These are phyloP conservation scores for Amanita subjunquillea DNA, from an alignment of 768 basidiomycete genomes.

Conservation along the genomic window DNA sequence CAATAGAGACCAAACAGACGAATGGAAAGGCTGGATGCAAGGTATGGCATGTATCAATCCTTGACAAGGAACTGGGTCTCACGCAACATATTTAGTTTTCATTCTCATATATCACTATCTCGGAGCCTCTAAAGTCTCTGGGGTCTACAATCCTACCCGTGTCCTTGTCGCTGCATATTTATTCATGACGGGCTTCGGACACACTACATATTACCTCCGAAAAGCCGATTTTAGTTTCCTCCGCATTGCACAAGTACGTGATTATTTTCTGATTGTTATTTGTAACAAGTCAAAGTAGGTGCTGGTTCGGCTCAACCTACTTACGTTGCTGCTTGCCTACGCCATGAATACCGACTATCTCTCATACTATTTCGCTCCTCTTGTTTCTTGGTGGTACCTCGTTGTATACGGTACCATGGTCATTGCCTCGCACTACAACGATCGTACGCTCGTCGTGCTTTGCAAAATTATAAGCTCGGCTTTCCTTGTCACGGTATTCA, in stretches of 20 bases:
- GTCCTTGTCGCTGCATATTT: slow-evolving; percentile 83
- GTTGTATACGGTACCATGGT: slow-evolving; percentile 77
- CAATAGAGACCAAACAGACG: slow-evolving; percentile 89
- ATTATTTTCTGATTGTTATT: not conserved
- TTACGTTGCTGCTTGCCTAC: slow-evolving; percentile 77
- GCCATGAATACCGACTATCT: slow-evolving; percentile 90
- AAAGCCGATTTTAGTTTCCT: slow-evolving; percentile 80
- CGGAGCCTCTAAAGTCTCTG: slow-evolving; percentile 81
- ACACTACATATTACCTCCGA: slow-evolving; percentile 80
- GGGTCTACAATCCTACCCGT: slow-evolving; percentile 89
- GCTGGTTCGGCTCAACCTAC: slow-evolving; percentile 73
- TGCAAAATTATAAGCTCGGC: slow-evolving; percentile 64
- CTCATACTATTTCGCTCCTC: slow-evolving; percentile 83
- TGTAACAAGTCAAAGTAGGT: slow-evolving; percentile 29
- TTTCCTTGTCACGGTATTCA: slow-evolving; percentile 50
- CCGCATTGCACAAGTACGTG: slow-evolving; percentile 61
- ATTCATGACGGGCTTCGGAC: slow-evolving; percentile 92
- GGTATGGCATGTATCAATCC: slow-evolving; percentile 32
- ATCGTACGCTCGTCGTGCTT: slow-evolving; percentile 53
- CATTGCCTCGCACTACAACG: slow-evolving; percentile 65
- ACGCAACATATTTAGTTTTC: slow-evolving; percentile 37
- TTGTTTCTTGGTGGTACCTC: slow-evolving; percentile 86
- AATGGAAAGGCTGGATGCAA: slow-evolving; percentile 99
- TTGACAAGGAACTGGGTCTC: not conserved
- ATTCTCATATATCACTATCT: slow-evolving; percentile 92